Evolutionary conservation across 129 eudicot genomes (phyloP), one percentile per base, ranked within the genome.

Genomic region (Flaveria brownii): DNA sequence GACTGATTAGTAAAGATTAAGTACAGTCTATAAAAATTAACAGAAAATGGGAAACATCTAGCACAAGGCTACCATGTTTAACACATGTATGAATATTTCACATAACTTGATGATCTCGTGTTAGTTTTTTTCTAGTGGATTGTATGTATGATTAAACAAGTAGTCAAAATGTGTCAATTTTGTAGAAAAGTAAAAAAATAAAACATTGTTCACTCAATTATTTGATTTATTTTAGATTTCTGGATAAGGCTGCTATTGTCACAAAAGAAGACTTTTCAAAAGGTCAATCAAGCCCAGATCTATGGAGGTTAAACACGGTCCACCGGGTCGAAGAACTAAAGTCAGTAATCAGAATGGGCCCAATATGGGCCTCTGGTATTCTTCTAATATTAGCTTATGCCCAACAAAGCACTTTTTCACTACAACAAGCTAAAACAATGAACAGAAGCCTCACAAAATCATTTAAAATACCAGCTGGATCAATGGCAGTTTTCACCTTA

Each of bases 321-420:
- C 98, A 94, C 51, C 85, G 98, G 26, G 90, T 94, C 10, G 98
- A 94, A 71, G 98, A 94, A 57, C 82, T 94, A 28, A 94, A 94
- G 66, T 82, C 96, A n/a, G 13, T 94, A 7, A 85, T 94, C 54
- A 81, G 97, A 77, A 88, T 94, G 97, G 93, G 86, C 39, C 98
- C 98, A 2, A 94, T 94, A n/a, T 91, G 98, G 98, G 96, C 97
- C 3, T 66, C 98, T 1, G 98, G 96, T 15, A 94, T 94, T 63
- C 77, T 94, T 68, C 88, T 88, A 6, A 86, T 88, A 74, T 83
- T 92, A 2, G 97, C 97, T 7, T 81, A 85, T 43, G 93, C 98
- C 74, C 98, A 94, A 70, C 97, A 91, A 74, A 62, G 54, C 85
- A 94, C 96, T 8, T 94, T 94, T 70, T 88, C 97, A 25, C 91